Conservation (phyloP, 192 early-diverging fungal species). For the Mortierella antarctica region DNA sequence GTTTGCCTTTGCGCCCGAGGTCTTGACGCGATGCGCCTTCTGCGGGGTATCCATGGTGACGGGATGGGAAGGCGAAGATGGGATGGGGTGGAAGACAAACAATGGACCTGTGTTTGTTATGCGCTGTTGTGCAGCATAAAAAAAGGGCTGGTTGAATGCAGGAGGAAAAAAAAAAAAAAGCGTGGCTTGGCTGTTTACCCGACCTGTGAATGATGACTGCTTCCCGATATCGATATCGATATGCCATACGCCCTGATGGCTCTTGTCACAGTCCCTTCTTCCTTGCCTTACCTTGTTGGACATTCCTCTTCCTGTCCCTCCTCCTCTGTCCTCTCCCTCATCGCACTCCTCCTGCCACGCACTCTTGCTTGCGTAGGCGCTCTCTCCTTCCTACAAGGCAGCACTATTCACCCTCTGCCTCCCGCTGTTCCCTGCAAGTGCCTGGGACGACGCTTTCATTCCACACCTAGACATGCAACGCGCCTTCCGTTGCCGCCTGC, state of each 20-base stretch:
- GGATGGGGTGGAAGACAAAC: background rate
- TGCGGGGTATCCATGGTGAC: slow-evolving; percentile 56
- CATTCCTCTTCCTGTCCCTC: background rate
- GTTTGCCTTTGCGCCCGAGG: slow-evolving; percentile 86
- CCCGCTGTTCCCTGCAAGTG: background rate
- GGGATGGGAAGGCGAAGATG: slow-evolving; percentile 3
- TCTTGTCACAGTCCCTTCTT: background rate
- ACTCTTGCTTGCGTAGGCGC: background rate
- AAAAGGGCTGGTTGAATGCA: background rate
- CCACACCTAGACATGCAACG: slow-evolving; percentile 26
- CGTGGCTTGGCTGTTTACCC: slow-evolving; percentile 39
- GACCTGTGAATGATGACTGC: background rate
- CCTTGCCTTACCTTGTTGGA: too few relatives aligned
- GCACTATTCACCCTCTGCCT: background rate
- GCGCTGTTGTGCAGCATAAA: background rate
- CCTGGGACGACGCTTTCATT: background rate
- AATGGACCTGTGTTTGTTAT: background rate
- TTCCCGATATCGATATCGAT: background rate
- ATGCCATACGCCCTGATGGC: background rate
- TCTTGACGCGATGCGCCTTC: slow-evolving; percentile 86
- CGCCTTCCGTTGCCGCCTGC: slow-evolving; percentile 37
- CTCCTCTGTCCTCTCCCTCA: background rate
- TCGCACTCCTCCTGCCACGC: background rate
- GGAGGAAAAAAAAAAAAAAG: slow-evolving; percentile 25
- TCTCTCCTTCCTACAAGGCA: background rate